A percentile compares a stretch with the other conserved stretches of the same genome.
Evolutionary conservation across 257 asterid genomes (phyloP).

Genomic region (Marsdenia floribunda): DNA sequence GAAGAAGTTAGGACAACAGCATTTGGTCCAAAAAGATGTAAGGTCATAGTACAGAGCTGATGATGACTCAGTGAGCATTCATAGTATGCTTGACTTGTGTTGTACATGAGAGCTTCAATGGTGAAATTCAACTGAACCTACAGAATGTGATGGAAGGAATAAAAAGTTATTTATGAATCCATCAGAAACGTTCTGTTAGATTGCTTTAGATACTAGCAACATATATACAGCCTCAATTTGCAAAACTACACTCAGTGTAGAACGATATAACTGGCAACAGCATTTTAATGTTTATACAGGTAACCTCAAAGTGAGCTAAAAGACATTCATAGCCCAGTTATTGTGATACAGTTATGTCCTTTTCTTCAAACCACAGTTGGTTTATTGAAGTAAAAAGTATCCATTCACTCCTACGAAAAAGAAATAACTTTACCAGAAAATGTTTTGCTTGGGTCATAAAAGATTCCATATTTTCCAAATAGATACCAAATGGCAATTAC

Average conservation of each 20-base stretch:
- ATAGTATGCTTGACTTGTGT: constrained; percentile 21
- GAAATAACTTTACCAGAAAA: no score
- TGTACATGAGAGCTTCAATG: constrained; percentile 18
- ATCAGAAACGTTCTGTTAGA: not conserved
- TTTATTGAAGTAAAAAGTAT: no score
- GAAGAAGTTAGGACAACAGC: constrained; percentile 20
- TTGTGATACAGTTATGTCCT: no score
- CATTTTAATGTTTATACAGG: no score
- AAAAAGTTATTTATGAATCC: not conserved
- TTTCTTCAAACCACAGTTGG: no score
- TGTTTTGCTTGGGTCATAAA: no score
- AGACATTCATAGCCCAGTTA: no score
- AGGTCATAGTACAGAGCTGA: constrained; percentile 8
- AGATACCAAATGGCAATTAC: no score
- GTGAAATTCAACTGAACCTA: constrained; percentile 26
- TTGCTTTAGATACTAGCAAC: not conserved
- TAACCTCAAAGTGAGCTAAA: no score
- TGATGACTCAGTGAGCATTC: constrained; percentile 16
- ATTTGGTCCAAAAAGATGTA: constrained; percentile 1
- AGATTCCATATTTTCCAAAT: no score
- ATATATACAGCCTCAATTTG: not conserved
- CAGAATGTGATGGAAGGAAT: not conserved
- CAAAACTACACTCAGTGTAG: not conserved
- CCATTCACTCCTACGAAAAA: no score
- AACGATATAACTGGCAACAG: not conserved